Evolutionary conservation across 768 basidiomycete species (phyloP).

Genomic region (Coprinopsis marcescibilis): DNA sequence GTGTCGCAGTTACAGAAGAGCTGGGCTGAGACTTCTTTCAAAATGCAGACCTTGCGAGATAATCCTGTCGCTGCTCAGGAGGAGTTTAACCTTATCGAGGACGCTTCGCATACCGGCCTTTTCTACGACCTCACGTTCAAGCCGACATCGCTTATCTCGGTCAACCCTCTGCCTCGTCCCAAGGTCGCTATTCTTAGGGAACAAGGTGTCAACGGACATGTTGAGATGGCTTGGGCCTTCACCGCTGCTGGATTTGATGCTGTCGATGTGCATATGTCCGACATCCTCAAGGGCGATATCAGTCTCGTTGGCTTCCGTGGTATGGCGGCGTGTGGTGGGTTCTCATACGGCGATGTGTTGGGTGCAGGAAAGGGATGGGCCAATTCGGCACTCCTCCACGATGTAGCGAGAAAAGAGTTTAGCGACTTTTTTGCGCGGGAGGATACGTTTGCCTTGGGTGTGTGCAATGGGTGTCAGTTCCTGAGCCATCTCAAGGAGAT

Average conservation of each 20-base stretch:
- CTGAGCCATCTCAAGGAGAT: conserved; percentile 82
- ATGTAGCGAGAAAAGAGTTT: conserved; percentile 72
- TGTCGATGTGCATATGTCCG: conserved; percentile 97
- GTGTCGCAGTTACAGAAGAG: conserved; percentile 70
- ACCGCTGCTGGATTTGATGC: conserved; percentile 90
- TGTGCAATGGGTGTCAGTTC: conserved; percentile 99
- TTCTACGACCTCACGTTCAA: conserved; percentile 71
- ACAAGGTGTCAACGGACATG: conserved; percentile 96
- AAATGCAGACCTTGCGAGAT: conserved; percentile 88
- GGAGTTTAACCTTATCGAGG: conserved; percentile 75
- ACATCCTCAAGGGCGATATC: conserved; percentile 71
- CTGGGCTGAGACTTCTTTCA: conserved; percentile 95
- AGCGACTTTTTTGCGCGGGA: conserved; percentile 70
- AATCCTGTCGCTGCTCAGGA: conserved; percentile 69
- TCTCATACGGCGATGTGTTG: conserved; percentile 97
- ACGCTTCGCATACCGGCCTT: conserved; percentile 53
- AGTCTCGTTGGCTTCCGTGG: conserved; percentile 72
- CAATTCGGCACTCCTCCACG: conserved; percentile 86
- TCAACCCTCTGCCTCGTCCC: conserved; percentile 42
- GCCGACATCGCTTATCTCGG: conserved; percentile 26
- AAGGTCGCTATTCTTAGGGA: conserved; percentile 94
- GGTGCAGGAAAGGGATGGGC: conserved; percentile 99
- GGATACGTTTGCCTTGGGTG: conserved; percentile 86
- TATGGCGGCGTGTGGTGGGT: conserved; percentile 93
- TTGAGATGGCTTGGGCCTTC: conserved; percentile 99